Percentiles rank a stretch among this genome's conserved stretches.
Conservation (phyloP, 495 filamentous ascomycete genomes). For the Talaromyces thailandensis region DNA sequence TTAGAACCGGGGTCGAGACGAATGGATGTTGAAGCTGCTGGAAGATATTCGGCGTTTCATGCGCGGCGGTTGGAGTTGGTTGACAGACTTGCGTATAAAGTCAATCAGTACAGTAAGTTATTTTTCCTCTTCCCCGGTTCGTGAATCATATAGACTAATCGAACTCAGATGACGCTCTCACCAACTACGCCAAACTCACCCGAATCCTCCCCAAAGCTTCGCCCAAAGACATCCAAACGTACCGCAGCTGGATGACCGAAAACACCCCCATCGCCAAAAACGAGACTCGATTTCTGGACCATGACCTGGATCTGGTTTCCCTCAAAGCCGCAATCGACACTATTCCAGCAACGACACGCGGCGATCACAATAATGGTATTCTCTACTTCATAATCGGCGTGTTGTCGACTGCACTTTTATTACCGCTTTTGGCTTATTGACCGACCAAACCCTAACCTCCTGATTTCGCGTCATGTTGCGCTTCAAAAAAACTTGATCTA, state of each 20-base stretch:
- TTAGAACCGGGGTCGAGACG: conserved; percentile 54
- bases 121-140: not conserved
- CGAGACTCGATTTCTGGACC: conserved; percentile 64
- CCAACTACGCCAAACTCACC: conserved; percentile 55
- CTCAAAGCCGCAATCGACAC: conserved; percentile 14
- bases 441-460: not conserved
- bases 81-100: conserved; percentile 60
- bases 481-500: not conserved
- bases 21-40: conserved; percentile 43
- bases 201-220: conserved; percentile 46
- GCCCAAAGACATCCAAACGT: conserved; percentile 49
- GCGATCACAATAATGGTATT: conserved; percentile 18
- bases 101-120: conserved; percentile 80
- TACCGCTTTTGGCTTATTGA: conserved; percentile 51
- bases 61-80: conserved; percentile 64
- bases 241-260: conserved; percentile 56
- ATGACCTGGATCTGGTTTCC: conserved; percentile 55
- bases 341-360: conserved; percentile 14
- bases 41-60: conserved; percentile 59
- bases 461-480: not conserved
- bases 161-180: conserved; percentile 56
- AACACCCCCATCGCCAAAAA: conserved; percentile 51
- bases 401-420: conserved; percentile 43
- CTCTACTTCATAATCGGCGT: conserved; percentile 41
- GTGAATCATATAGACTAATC: not conserved